Conservation (phyloP, 139 green algal genomes). For the Desmodesmus armatus region DNA sequence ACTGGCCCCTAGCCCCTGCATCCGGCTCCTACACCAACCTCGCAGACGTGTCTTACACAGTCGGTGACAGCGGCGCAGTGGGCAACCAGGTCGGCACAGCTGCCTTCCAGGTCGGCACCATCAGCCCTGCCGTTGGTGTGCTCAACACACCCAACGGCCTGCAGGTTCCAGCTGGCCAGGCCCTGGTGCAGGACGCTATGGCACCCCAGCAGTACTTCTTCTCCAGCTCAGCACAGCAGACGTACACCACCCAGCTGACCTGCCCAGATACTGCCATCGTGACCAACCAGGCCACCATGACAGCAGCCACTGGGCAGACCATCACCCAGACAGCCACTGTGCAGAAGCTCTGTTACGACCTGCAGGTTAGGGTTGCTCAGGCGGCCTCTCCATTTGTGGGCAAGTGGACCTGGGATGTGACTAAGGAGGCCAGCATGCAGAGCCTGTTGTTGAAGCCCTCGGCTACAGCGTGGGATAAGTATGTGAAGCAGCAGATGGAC, state of each 20-base stretch:
- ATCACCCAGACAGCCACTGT: slow-evolving; percentile 34
- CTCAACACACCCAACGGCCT: slow-evolving; percentile 18
- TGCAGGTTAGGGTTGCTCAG: slow-evolving; percentile 26
- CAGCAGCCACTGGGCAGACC: slow-evolving; percentile 39
- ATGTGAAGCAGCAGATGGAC: slow-evolving; percentile 34
- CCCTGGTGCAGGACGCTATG: slow-evolving; percentile 26
- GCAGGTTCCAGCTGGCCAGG: slow-evolving; percentile 15
- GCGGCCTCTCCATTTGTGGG: slow-evolving; percentile 23
- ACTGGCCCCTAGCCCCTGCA: slow-evolving; percentile 24
- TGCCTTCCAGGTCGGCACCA: neutral
- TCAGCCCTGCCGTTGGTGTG: neutral
- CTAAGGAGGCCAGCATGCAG: slow-evolving; percentile 1
- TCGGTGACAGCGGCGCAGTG: neutral
- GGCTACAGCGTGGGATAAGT: slow-evolving; percentile 21
- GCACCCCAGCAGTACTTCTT: slow-evolving; percentile 21
- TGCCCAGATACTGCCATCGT: slow-evolving; percentile 35
- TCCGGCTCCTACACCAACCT: slow-evolving; percentile 28
- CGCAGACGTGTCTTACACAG: slow-evolving; percentile 36
- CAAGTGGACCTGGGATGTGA: slow-evolving; percentile 28
- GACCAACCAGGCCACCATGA: slow-evolving; percentile 33
- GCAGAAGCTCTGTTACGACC: slow-evolving; percentile 50
- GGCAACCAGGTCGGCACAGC: neutral
- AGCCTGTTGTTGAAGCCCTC: slow-evolving; percentile 2
- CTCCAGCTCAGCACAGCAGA: slow-evolving; percentile 29
- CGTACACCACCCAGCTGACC: slow-evolving; percentile 27